Evolutionary conservation across 1,139 yeast genomes (phyloP), one percentile per base, ranked within the genome.

Genomic region (Pichia sp.): DNA sequence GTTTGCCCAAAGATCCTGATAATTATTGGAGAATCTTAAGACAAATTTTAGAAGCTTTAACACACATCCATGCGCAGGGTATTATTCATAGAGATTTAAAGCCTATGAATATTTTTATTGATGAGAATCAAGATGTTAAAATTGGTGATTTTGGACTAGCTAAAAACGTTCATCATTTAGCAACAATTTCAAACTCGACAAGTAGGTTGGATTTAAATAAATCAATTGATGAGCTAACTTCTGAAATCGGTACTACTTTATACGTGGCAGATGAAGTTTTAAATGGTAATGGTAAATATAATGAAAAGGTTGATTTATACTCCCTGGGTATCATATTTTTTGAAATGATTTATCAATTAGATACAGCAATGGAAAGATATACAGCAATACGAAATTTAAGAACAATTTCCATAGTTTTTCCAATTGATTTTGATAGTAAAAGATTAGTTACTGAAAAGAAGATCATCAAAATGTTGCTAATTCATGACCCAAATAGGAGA

Each of bases 81-180:
- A 87, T 90, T 46, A 92, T 94, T 55, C 98, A 94, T 66, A 74
- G 98, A 48, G 99, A 94, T 64, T 73, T 94, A 59, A 94, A 94
- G 63, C 98, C 98, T 1, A 85, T 85, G 76, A 94, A 94, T 64
- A 88, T 94, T 64, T 94, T 94, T 69, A 90, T 94, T 57, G 98
- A 92, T 64, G 84, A 85, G 56, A 78, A 87, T 1, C 83, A 85
- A 58, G 88, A 90, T 62, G 81, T 92, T 48, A 94, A 94, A 63
- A 86, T 94, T 32, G 98, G 99, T 56, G 98, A 94, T 62, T 94
- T 94, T 66, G 99, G 98, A 0, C 73, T 94, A 49, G 99, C 98
- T 0, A 90, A 89, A 59, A 86, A 82, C 58, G 82, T 78, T 52
- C 92, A 68, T 74, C 77, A 63, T 66, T 70, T 62, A 39, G 37